Evolutionary conservation across 768 basidiomycete genomes (phyloP), one percentile per base, ranked within the genome.

Genomic region (Leccinellum albellum): DNA sequence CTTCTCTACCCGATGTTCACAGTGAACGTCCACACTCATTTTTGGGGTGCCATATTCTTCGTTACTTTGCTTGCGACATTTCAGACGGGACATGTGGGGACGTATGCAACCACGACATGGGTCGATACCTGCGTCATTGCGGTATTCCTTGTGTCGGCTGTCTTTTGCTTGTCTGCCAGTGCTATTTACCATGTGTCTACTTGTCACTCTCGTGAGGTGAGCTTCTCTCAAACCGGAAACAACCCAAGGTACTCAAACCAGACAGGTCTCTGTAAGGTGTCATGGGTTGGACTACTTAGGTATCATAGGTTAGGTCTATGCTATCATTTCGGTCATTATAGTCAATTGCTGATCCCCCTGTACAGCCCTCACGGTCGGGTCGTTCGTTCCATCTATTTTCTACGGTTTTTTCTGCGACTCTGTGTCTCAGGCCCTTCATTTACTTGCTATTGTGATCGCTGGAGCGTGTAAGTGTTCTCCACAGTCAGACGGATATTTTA

Each of bases 11-110:
- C 51, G 33, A 64, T 58, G 50, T 57, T 59, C 64, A 32, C 52
- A 90, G 91, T 94, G 55, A 95, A 95, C 73, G 91, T 94, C 47
- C 88, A 92, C 71, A 88, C 80, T 57, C 93, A 94, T 67, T 75
- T 93, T 8, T 80, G 84, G 75, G 89, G 85, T 26, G 83, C 86
- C 31, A 66, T 82, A 4, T 64, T 89, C 24, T 91, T 90, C 66
- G 64, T 74, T 15, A 78, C 78, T 67, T 72, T 88, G 53, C 74
- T 87, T 33, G 64, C 67, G 40, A 83, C 82, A 5, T 82, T 85
- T 61, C 79, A 79, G 56, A 70, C 76, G 23, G 74, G 73, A 46
- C 77, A 87, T 63, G 71, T 88, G 53, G 71, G 72, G 28, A 69
- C 74, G 23, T 80, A 87, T 59, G 76, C 79, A 21, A 74, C 77